Evolutionary conservation across 2,329 filamentous ascomycete genomes (phyloP).

Genomic region (Alternaria postmessia): DNA sequence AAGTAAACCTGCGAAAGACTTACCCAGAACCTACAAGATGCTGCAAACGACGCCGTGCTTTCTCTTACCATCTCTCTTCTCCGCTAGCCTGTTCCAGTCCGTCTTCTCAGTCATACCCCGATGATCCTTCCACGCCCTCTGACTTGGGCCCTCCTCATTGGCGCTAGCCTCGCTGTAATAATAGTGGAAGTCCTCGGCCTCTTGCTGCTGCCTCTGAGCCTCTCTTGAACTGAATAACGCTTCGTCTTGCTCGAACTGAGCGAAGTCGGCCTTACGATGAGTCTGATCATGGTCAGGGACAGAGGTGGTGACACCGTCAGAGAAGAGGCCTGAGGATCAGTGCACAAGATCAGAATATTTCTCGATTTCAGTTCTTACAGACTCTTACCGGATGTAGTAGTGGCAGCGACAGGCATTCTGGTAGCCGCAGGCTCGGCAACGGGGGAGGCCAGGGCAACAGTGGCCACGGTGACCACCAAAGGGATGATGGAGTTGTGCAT

Average conservation of each 20-base stretch:
- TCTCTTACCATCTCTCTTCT: not conserved
- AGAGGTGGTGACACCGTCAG: not conserved
- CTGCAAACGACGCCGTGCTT: not conserved
- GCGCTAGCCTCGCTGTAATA: not conserved
- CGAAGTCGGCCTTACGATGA: no score
- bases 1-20: not conserved
- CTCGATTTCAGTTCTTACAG: not conserved
- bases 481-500: not conserved
- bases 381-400: not conserved
- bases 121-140: not conserved
- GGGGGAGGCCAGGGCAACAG: not conserved
- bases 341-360: not conserved
- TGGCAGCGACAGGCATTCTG: not conserved
- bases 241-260: no score
- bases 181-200: not conserved
- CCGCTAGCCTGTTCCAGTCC: not conserved
- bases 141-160: accelerated
- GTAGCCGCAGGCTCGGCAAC: not conserved
- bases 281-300: no score
- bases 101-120: not conserved
- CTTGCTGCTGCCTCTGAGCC: no score
- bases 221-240: no score
- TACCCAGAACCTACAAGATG: not conserved
- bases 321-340: not conserved
- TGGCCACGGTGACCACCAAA: not conserved